phyloP scores from a whole-genome alignment of 345 rosid genomes.

The Mercurialis annua region DNA sequence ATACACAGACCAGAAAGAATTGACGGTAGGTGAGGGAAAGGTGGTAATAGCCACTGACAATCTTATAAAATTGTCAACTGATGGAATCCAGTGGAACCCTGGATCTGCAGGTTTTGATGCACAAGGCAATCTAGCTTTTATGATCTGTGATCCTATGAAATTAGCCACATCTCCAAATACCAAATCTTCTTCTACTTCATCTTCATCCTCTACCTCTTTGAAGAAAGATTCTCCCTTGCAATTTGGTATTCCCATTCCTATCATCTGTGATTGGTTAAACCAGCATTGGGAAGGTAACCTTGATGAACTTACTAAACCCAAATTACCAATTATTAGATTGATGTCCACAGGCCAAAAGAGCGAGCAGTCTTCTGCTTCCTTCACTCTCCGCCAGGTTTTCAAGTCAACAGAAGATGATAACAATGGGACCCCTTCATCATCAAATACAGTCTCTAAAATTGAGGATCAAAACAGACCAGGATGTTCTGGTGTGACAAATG shows the following conservation, averaged over 20 bases:
- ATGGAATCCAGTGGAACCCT: constrained; percentile 73
- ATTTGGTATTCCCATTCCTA: constrained; percentile 89
- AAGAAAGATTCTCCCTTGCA: constrained; percentile 68
- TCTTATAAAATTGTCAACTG: constrained; percentile 81
- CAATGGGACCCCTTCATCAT: constrained; percentile 51
- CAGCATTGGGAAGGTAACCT: constrained; percentile 99
- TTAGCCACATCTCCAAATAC: constrained; percentile 83
- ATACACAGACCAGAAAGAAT: constrained; percentile 53
- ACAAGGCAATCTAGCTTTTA: constrained; percentile 90
- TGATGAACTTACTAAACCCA: constrained; percentile 81
- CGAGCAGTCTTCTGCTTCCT: constrained; percentile 84
- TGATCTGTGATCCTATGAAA: constrained; percentile 97
- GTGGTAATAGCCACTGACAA: constrained; percentile 89
- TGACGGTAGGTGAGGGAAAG: constrained; percentile 82
- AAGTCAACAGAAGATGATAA: constrained; percentile 54
- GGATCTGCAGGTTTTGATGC: constrained; percentile 96
- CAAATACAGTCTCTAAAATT: constrained; percentile 35
- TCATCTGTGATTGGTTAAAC: constrained; percentile 90
- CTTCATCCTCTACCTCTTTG: constrained; percentile 63
- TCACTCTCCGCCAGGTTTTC: constrained; percentile 74
- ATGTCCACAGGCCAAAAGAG: constrained; percentile 92
- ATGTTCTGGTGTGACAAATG: constrained; percentile 34
- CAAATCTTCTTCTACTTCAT: constrained; percentile 60
- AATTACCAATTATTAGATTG: constrained; percentile 75
- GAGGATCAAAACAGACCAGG: constrained; percentile 45